phyloP scores from a whole-genome alignment of 495 filamentous ascomycete species.

The Aspergillus incahuasiensis region DNA sequence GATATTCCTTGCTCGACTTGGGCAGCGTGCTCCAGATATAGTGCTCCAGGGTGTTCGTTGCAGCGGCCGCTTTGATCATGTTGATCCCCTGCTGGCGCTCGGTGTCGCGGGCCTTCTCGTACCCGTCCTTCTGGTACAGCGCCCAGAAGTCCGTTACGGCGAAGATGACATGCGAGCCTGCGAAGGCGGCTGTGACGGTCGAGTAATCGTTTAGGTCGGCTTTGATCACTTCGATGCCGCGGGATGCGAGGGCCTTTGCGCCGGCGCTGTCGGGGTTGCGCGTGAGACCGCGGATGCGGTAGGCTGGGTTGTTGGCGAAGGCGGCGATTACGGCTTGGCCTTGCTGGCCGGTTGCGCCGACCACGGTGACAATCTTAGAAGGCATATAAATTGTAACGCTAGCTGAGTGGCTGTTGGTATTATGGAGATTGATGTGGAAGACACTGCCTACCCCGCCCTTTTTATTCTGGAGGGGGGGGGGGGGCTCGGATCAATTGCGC shows the following conservation, averaged over 20 bases:
- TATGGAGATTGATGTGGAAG: too few species aligned
- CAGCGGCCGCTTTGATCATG: constrained; percentile 25
- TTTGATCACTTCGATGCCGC: constrained; percentile 44
- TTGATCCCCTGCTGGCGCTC: constrained; percentile 25
- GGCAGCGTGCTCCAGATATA: constrained; percentile 29
- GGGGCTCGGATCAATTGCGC: too few species aligned
- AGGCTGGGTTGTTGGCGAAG: constrained; percentile 27
- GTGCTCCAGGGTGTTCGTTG: constrained; percentile 17
- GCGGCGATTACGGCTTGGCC: constrained; percentile 39
- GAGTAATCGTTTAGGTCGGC: constrained; percentile 40
- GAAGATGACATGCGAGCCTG: constrained; percentile 33
- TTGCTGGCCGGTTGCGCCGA: constrained; percentile 44
- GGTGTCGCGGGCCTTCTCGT: constrained; percentile 2
- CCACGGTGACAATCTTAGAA: constrained; percentile 10
- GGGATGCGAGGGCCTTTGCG: constrained; percentile 28
- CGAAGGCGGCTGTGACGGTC: constrained; percentile 38
- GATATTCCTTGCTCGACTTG: constrained; percentile 6
- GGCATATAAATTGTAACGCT: neutral
- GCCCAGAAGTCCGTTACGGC: constrained; percentile 49
- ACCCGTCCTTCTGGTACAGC: neutral
- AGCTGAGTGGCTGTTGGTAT: too few species aligned
- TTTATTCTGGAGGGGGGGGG: too few species aligned
- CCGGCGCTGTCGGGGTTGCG: constrained; percentile 32
- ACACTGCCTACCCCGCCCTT: too few species aligned
- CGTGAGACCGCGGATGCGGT: constrained; percentile 22